These are phyloP conservation scores for Pholiota adiposa DNA, from an alignment of 1,284 basidiomycete genomes.

Conservation along the genomic window DNA sequence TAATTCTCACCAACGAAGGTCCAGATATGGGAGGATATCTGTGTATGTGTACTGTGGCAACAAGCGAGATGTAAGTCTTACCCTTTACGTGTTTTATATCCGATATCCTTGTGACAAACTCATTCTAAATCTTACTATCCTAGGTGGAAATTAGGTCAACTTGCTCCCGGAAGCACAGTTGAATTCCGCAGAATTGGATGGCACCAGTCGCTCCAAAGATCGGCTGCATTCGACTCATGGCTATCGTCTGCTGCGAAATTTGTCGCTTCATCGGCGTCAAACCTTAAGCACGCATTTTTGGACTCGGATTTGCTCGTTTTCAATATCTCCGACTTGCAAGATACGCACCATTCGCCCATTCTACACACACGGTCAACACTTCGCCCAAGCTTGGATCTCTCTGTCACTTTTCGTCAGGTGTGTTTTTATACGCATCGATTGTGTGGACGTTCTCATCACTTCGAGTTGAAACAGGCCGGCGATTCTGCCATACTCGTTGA, in stretches of 20 bases:
- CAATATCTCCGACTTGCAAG: background rate
- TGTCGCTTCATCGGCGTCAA: background rate
- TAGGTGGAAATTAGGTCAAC: slow-evolving; percentile 70
- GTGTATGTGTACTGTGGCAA: slow-evolving; percentile 57
- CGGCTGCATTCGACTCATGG: slow-evolving; percentile 34
- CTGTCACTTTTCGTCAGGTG: slow-evolving; percentile 51
- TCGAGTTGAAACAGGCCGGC: slow-evolving; percentile 59
- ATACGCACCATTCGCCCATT: background rate
- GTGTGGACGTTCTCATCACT: no score
- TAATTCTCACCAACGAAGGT: slow-evolving; percentile 65
- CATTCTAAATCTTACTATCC: background rate
- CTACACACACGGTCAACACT: background rate
- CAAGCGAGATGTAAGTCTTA: slow-evolving; percentile 52
- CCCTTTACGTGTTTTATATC: background rate
- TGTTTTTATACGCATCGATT: no score
- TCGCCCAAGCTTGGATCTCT: slow-evolving; percentile 17
- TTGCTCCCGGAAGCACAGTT: slow-evolving; percentile 55
- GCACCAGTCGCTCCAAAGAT: slow-evolving; percentile 37
- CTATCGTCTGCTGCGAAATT: slow-evolving; percentile 17
- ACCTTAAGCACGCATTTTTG: background rate
- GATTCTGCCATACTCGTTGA: slow-evolving; percentile 65
- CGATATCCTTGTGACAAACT: background rate
- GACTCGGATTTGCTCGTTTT: background rate
- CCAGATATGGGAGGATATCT: slow-evolving; percentile 71
- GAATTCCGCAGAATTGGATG: slow-evolving; percentile 54